These are phyloP conservation scores for Lichtheimia ramosa DNA, from an alignment of 371 early-diverging fungal species.

Conservation along the genomic window DNA sequence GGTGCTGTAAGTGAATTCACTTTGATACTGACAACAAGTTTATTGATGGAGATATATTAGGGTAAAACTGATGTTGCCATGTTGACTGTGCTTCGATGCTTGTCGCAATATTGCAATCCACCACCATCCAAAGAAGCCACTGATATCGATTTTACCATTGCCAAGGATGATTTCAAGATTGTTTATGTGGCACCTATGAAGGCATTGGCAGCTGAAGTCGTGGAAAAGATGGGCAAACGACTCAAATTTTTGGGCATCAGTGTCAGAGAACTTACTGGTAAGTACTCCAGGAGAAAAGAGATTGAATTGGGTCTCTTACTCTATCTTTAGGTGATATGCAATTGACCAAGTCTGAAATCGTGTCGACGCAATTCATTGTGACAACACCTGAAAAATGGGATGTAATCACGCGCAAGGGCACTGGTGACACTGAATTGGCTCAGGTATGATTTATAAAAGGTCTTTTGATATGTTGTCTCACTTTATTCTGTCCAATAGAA, in stretches of 20 bases:
- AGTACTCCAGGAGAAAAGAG: background rate
- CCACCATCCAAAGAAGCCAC: conserved; percentile 40
- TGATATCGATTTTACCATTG: conserved; percentile 55
- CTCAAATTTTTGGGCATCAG: conserved; percentile 83
- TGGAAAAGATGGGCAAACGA: conserved; percentile 86
- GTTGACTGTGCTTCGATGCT: conserved; percentile 83
- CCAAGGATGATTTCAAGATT: conserved; percentile 88
- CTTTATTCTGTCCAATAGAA: conserved; percentile 23
- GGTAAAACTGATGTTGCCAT: conserved; percentile 99
- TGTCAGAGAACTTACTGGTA: conserved; percentile 90
- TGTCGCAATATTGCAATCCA: conserved; percentile 68
- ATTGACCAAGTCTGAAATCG: conserved; percentile 89
- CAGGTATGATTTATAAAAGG: conserved; percentile 45
- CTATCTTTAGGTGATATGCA: conserved; percentile 88
- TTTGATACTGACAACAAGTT: background rate
- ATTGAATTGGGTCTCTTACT: background rate
- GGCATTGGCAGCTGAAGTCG: conserved; percentile 98
- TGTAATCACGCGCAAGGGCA: conserved; percentile 95
- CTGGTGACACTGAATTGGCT: conserved; percentile 89
- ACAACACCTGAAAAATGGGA: conserved; percentile 99
- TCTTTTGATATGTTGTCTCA: background rate
- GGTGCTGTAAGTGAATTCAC: conserved; percentile 78
- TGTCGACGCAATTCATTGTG: conserved; percentile 94
- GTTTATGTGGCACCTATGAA: conserved; percentile 99
- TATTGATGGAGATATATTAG: conserved; percentile 25